These are phyloP conservation scores for Dendrobium nobile DNA, from an alignment of 106 monocot genomes.

Conservation along the genomic window DNA sequence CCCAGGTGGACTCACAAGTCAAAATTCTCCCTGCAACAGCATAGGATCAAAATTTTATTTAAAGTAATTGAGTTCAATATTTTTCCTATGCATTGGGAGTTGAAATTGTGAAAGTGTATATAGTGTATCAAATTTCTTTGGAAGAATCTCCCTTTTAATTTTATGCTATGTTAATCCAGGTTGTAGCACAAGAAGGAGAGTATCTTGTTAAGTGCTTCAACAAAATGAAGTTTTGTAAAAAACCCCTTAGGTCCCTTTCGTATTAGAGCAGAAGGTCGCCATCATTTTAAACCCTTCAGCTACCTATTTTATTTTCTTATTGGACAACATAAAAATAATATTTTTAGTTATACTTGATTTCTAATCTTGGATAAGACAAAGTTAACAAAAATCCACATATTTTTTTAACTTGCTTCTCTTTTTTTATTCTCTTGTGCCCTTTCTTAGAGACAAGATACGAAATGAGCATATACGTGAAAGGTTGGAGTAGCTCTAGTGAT, in stretches of 20 bases:
- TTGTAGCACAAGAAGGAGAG: constrained; percentile 42
- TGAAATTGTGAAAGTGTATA: not conserved
- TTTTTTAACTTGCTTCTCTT: too few species aligned
- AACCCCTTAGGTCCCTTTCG: constrained; percentile 18
- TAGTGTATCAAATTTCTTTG: not conserved
- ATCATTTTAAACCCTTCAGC: constrained; percentile 38
- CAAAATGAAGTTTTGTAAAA: constrained; percentile 20
- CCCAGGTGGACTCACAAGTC: constrained; percentile 72
- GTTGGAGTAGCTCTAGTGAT: too few species aligned
- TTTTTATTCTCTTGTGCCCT: too few species aligned
- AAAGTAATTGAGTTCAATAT: not conserved
- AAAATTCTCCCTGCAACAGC: constrained; percentile 83
- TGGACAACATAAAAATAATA: too few species aligned
- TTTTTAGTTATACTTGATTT: too few species aligned
- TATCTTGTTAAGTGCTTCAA: constrained; percentile 50
- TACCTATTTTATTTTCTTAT: not conserved
- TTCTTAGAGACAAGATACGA: too few species aligned
- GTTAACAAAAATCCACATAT: too few species aligned
- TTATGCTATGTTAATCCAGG: constrained; percentile 12
- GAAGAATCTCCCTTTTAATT: not conserved
- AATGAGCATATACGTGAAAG: too few species aligned
- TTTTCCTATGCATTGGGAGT: not conserved
- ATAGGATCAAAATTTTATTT: constrained; percentile 22
- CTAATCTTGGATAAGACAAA: too few species aligned
- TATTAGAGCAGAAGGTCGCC: constrained; percentile 30